These are phyloP conservation scores for Neofusicoccum ribis DNA, from an alignment of 2,329 filamentous ascomycete genomes.

Conservation along the genomic window DNA sequence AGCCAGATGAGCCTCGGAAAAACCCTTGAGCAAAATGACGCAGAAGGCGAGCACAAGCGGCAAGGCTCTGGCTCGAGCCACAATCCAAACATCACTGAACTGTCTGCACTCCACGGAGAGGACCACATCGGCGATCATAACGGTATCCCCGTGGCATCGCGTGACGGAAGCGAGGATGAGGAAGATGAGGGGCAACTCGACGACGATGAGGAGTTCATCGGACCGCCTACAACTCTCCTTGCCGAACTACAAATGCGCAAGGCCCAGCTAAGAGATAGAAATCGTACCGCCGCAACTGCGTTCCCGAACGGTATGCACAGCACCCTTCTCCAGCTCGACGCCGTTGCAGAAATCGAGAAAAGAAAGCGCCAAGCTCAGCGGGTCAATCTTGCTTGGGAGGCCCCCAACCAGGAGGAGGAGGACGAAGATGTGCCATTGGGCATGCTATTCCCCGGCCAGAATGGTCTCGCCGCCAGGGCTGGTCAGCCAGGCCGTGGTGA, in stretches of 20 bases:
- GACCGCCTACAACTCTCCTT: slow-evolving; percentile 82
- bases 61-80: slow-evolving; percentile 1
- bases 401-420: slow-evolving; percentile 49
- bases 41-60: background rate
- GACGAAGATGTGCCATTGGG: slow-evolving; percentile 85
- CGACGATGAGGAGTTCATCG: slow-evolving; percentile 52
- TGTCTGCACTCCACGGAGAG: slow-evolving; percentile 21
- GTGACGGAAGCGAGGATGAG: slow-evolving; percentile 30
- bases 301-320: slow-evolving; percentile 81
- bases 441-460: slow-evolving; percentile 68
- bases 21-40: background rate
- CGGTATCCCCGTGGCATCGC: slow-evolving; percentile 14
- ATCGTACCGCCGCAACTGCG: slow-evolving; percentile 63
- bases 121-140: background rate
- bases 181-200: slow-evolving; percentile 43
- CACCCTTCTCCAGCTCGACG: slow-evolving; percentile 86
- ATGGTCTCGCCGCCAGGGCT: slow-evolving; percentile 48
- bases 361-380: slow-evolving; percentile 72
- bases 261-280: slow-evolving; percentile 79
- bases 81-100: slow-evolving; percentile 20
- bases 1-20: slow-evolving; percentile 28
- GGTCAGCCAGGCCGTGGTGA: slow-evolving; percentile 37
- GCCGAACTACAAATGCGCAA: slow-evolving; percentile 92
- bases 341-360: slow-evolving; percentile 81
- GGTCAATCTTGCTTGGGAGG: slow-evolving; percentile 90